phyloP scores from a whole-genome alignment of 768 basidiomycete genomes.

The Tricholoma saponaceum region DNA sequence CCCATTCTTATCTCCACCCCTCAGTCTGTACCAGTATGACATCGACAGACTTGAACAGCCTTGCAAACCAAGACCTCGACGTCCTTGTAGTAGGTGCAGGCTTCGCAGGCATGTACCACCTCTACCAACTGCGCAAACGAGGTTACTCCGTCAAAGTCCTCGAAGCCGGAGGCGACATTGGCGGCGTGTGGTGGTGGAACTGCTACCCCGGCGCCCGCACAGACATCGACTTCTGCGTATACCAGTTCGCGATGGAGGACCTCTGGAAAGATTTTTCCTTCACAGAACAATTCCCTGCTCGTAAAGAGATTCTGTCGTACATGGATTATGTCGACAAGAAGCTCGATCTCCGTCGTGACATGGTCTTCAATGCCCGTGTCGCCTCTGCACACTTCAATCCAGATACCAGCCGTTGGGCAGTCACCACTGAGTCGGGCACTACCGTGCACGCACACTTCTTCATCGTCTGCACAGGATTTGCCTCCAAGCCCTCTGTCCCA shows the following conservation, averaged over 20 bases:
- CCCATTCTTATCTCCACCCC: too few relatives aligned
- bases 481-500: constrained; percentile 18
- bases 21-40: not conserved
- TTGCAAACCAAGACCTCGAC: not conserved
- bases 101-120: constrained; percentile 11
- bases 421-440: constrained; percentile 14
- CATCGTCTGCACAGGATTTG: constrained; percentile 19
- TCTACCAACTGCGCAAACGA: not conserved
- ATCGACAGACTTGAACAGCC: not conserved
- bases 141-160: constrained; percentile 1
- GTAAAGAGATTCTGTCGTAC: not conserved
- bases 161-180: constrained; percentile 8
- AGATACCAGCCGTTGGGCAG: constrained; percentile 16
- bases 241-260: not conserved
- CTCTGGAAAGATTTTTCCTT: not conserved
- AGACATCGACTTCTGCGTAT: not conserved
- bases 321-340: not conserved
- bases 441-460: constrained; percentile 16
- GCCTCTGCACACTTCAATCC: constrained; percentile 18
- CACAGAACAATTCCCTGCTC: not conserved
- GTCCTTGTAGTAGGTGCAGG: constrained; percentile 15
- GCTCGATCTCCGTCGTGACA: not conserved
- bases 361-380: constrained; percentile 14
- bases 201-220: constrained; percentile 13
- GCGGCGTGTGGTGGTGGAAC: constrained; percentile 17